Base-by-base conservation (phyloP, 306 rosid species). In the Cucurbita moschata region DNA sequence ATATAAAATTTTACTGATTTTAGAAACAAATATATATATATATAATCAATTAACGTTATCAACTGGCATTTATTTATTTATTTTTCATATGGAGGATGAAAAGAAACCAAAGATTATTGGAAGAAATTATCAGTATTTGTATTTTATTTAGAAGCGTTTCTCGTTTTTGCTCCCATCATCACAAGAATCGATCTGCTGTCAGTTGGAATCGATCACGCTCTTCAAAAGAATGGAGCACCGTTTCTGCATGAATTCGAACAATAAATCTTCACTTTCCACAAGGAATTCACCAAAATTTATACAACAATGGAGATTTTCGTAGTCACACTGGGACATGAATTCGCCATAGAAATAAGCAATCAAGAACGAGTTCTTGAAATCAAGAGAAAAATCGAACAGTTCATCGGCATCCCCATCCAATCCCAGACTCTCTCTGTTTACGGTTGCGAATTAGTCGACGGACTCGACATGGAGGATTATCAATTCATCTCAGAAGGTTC, bases 391-490 rank as follows among this genome's bases (percentile, higher is more conserved):
- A 90, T 90, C 70, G 88, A 89, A 78, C 92, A 94, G 78, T 71
- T 84, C 61, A 62, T 86, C 72, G 87, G 83, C 57, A 77, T 85
- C 64, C 86, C 97, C 14, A 77, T 82, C 58, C 82, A 77, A 81
- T 86, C 88, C 57, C 98, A 90, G 73, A 50, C 81, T 69, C 96
- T 94, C 10, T 74, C 84, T 7, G 87, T 89, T 26, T 83, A 60
- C 35, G 97, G 88, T 30, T 87, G 91, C 89, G 98, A 94, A 77
- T 83, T 94, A 16, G 2, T 90, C 15, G 97, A 90, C 77, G 98
- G 89, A 61, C 68, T 94, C 56, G 96, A 89, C 89, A 84, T 90
- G 94, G 96, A 94, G 82, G 98, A 94, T 71, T 90, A 94, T 14
- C 95, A 90, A 16, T 89, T 90, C 68, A 58, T 90, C 79, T 76